Evolutionary conservation across 257 asterid genomes (phyloP), one percentile per base, ranked within the genome.

Genomic region (Linderniella brevidens): DNA sequence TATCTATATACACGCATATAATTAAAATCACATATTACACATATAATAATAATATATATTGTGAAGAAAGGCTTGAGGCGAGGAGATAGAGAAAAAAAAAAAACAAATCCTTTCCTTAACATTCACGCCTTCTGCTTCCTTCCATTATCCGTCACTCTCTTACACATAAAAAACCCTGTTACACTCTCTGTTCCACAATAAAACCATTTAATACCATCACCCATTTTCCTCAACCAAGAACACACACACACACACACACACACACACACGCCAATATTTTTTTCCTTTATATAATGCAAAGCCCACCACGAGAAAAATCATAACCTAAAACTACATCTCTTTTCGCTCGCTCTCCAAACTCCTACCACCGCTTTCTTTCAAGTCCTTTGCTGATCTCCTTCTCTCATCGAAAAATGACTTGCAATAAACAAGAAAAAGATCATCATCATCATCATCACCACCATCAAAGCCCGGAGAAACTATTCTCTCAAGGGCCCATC

Each of bases 101-200:
- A 61, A 58, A 67, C 66, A 66, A 72, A 73, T 77, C 79, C 63
- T 63, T 76, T 68, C 49, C 81, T 82, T 73, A 37, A 64, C 65
- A 65, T 76, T 62, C 70, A 78, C 92, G 79, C 79, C 86, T 78
- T 13, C 44, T 13, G 13, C 44, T 40, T 77, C 76, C 44, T 40
- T 77, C 76, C 74, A 53, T 64, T 66, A 53, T 40, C 32, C 3
- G 6, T 25, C 32, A 25, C 32, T 35, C 42, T 19, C 45, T 47
- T 48, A 13, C 25, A 46, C 44, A 11, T 18, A 12, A 25, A 9
- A 41, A 15, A 16, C 52, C 38, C 57, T 57, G 44, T 49, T 44
- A 14, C 50, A 13, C 51, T 38, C 51, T 52, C 58, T 62, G 57
- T 37, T 48, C 38, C 58, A 18, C 52, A 18, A 43, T 43, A 18